Evolutionary conservation across 805 yeast species (phyloP).

Genomic region (Tetrapisispora fleetii): DNA sequence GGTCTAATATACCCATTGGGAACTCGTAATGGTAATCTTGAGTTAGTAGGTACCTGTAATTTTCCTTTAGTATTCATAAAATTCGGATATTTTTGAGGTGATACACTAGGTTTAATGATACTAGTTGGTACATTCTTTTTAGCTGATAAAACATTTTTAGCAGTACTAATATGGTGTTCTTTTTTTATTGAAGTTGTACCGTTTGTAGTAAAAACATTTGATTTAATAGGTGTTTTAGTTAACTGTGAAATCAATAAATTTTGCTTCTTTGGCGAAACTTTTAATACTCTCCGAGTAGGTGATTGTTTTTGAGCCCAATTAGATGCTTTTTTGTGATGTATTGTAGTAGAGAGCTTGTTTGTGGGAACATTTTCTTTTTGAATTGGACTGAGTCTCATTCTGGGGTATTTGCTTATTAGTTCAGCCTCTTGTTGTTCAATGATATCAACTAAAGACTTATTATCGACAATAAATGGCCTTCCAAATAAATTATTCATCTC

Average conservation of each 20-base stretch:
- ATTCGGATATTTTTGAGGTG: background rate
- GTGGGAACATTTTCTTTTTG: background rate
- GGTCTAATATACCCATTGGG: slow-evolving; percentile 12
- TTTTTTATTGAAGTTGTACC: background rate
- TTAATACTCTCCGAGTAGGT: too few relatives aligned
- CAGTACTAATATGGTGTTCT: background rate
- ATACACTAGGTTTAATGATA: background rate
- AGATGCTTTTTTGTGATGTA: background rate
- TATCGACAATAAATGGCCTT: slow-evolving; percentile 28
- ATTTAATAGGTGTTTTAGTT: slow-evolving; percentile 4
- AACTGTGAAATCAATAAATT: too few relatives aligned
- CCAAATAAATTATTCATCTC: slow-evolving; percentile 39
- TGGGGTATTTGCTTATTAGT: slow-evolving; percentile 24
- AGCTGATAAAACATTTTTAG: background rate
- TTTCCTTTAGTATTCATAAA: background rate
- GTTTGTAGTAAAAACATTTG: too few relatives aligned
- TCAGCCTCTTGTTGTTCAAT: slow-evolving; percentile 27
- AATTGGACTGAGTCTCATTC: slow-evolving; percentile 19
- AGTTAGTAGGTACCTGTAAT: background rate
- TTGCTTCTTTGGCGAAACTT: background rate
- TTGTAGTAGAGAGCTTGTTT: background rate
- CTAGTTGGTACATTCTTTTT: background rate
- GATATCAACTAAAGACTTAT: slow-evolving; percentile 19
- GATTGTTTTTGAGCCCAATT: background rate
- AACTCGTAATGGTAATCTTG: background rate